A percentile compares a stretch with the other conserved stretches of the same genome.
phyloP scores from a whole-genome alignment of 768 basidiomycete species.

The Trametes villosa region DNA sequence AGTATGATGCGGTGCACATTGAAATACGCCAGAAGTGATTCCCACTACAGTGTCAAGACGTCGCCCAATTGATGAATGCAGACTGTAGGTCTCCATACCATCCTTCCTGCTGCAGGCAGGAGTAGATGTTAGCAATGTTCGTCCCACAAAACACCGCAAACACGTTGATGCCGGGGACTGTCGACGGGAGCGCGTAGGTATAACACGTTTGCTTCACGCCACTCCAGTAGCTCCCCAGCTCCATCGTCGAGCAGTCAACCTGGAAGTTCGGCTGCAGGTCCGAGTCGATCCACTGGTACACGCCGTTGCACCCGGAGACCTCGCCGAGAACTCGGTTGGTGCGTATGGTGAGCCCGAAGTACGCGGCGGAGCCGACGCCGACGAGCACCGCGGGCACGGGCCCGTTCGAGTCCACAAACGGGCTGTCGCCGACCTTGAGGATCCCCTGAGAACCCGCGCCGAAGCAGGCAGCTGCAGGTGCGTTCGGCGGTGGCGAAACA shows the following conservation, averaged over 20 bases:
- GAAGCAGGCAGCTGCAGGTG: slow-evolving; percentile 9
- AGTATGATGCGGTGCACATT: too few species aligned
- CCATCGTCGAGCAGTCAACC: slow-evolving; percentile 11
- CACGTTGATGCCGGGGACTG: too few species aligned
- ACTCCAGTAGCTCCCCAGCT: slow-evolving; percentile 15
- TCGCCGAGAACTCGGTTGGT: neutral
- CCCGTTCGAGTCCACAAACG: neutral
- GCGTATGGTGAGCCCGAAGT: slow-evolving; percentile 9
- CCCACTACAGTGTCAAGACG: too few species aligned
- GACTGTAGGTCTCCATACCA: neutral
- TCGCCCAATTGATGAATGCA: slow-evolving; percentile 11
- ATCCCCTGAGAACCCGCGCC: slow-evolving; percentile 8
- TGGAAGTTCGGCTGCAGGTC: slow-evolving; percentile 4
- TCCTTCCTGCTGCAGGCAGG: slow-evolving; percentile 7
- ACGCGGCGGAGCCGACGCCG: slow-evolving; percentile 8
- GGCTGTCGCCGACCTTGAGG: slow-evolving; percentile 8
- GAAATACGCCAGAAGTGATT: too few species aligned
- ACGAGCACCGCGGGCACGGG: slow-evolving; percentile 1
- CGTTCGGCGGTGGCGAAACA: neutral
- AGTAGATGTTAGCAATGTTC: slow-evolving; percentile 8
- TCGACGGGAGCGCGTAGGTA: neutral
- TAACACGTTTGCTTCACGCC: slow-evolving; percentile 13
- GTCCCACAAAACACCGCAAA: slow-evolving; percentile 1
- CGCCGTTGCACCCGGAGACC: neutral
- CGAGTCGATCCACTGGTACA: slow-evolving; percentile 4